Evolutionary conservation across 2,329 filamentous ascomycete genomes (phyloP), one percentile per base, ranked within the genome.

Genomic region (Aspergillus sp.): DNA sequence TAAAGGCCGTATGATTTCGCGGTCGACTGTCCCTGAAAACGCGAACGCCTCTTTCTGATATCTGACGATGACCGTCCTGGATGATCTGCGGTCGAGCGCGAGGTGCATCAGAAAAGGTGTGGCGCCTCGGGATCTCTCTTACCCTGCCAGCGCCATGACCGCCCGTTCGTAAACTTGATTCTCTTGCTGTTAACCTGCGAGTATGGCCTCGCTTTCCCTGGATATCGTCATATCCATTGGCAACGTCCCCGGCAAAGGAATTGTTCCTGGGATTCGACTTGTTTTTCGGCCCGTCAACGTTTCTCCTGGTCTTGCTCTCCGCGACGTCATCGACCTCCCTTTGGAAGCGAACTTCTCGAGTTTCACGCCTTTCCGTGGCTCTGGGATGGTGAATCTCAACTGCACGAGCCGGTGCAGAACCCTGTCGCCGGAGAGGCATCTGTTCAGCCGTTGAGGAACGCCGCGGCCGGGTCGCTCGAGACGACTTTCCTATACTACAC

Each of bases 11-110:
- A 14, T 32, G 30, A 12, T 29, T 35, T 24, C 35, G 34, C 28
- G 30, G 29, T 11, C 42, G 36, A 12, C 37, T 40, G 24, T 45
- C 37, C 20, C 26, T 40, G 16, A 38, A 35, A 20, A 51, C 36
- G 15, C 38, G 39, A 15, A 44, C 40, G 5, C 41, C 45, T 16
- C 33, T 40, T 28, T 43, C 39, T 31, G 35, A 40, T 8, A 51
- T 32, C 7, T 43, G 40, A 27, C 41, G 39, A n/a, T 40, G 38
- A 5, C 48, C 49, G n/a, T 47, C 48, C 28, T 50, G 46, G 26
- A 52, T 48, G 12, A 52, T 48, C n/a, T 32, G 36, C 32, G 49
- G 45, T 17, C 35, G 40, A 24, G 25, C 13, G 17, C 27, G 39
- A 17, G 15, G 24, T 20, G 30, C 35, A 19, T 17, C 19, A 13